A percentile compares a stretch with the other conserved stretches of the same genome.
These are phyloP conservation scores for Cylindrodendrum hubeiense DNA, from an alignment of 2,329 filamentous ascomycete species.

Conservation along the genomic window DNA sequence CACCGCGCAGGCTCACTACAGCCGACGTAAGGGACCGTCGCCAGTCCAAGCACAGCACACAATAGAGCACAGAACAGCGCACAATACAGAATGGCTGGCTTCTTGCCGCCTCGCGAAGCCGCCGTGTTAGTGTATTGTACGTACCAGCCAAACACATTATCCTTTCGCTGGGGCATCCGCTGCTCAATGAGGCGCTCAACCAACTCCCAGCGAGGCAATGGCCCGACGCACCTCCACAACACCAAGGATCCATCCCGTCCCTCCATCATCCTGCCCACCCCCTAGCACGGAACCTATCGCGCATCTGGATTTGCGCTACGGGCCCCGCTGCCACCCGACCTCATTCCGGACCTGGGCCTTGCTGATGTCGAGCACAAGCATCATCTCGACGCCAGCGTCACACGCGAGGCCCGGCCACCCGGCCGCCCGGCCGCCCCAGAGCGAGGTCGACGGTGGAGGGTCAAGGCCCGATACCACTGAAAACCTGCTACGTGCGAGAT, in stretches of 20 bases:
- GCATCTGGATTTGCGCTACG: constrained; percentile 16
- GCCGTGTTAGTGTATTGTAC: neutral
- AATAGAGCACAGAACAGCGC: neutral
- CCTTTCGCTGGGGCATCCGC: constrained; percentile 5
- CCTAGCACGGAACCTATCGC: constrained; percentile 16
- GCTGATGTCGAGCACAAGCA: constrained; percentile 30
- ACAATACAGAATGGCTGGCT: constrained; percentile 5
- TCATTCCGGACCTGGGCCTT: constrained; percentile 29
- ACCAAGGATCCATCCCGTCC: constrained; percentile 23
- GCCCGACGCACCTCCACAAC: constrained; percentile 24
- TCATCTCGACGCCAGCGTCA: constrained; percentile 19
- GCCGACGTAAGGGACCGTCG: constrained; percentile 35
- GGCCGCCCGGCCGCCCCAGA: constrained; percentile 12
- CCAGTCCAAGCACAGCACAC: constrained; percentile 16
- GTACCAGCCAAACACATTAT: neutral
- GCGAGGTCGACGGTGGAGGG: constrained; percentile 13
- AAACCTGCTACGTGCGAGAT: constrained; percentile 23
- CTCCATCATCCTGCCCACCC: constrained; percentile 16
- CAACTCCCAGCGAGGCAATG: constrained; percentile 11
- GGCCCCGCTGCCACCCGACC: constrained; percentile 31
- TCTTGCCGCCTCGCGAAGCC: neutral
- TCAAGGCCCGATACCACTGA: constrained; percentile 11
- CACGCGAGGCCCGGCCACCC: constrained; percentile 21
- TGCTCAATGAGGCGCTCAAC: constrained; percentile 2
- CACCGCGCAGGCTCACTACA: constrained; percentile 38